Conservation (phyloP, 164 flowering plant genomes). For the Paratinospora sagittata region DNA sequence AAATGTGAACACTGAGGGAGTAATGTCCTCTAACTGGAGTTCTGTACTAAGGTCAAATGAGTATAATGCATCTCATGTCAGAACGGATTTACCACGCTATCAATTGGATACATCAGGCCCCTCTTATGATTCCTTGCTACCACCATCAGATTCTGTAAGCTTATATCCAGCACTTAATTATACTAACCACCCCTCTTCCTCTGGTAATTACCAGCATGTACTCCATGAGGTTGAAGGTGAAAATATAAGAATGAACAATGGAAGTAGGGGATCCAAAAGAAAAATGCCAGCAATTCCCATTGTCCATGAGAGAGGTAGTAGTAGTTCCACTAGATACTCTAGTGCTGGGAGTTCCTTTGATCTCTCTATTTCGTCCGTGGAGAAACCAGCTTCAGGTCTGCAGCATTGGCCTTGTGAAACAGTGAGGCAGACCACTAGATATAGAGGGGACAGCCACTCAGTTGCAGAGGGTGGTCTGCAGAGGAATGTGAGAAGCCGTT, state of each 20-base stretch:
- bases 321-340: constrained; percentile 36
- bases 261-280: constrained; percentile 49
- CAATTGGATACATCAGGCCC: constrained; percentile 30
- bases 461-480: constrained; percentile 38
- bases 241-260: constrained; percentile 32
- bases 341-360: constrained; percentile 31
- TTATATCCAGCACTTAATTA: constrained; percentile 25
- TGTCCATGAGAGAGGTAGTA: constrained; percentile 30
- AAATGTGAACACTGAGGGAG: constrained; percentile 27
- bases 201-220: constrained; percentile 30
- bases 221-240: constrained; percentile 29
- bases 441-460: constrained; percentile 33
- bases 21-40: constrained; percentile 37
- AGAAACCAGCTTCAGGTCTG: constrained; percentile 33
- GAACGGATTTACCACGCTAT: constrained; percentile 27
- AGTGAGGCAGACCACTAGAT: constrained; percentile 11
- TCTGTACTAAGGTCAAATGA: constrained; percentile 33
- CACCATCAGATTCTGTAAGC: constrained; percentile 23
- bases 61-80: constrained; percentile 30
- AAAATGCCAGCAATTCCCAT: constrained; percentile 49
- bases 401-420: constrained; percentile 40
- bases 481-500: constrained; percentile 69
- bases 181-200: constrained; percentile 33
- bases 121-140: constrained; percentile 32
- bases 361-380: constrained; percentile 33